Base-by-base conservation (phyloP, 1,284 basidiomycete genomes). In the Athelia sp. region DNA sequence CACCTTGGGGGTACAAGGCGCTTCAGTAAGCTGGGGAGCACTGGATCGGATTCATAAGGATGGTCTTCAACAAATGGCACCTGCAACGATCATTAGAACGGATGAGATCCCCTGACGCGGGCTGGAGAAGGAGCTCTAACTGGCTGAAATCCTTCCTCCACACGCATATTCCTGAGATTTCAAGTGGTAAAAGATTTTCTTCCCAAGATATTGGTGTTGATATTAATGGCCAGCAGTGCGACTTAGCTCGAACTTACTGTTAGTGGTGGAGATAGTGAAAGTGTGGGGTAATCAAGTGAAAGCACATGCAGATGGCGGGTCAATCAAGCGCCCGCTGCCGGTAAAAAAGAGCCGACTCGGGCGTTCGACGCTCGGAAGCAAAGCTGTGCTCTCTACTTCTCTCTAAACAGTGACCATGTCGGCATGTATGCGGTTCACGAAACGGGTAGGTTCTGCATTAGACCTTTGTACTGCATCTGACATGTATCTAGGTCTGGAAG, bases 391-490 rank as follows among this genome's bases (percentile, higher is more conserved):
- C 43, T 48, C 50, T 46, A 51, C 44, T 48, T 21, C 38, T n/a
- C n/a, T n/a, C n/a, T n/a, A n/a, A 49, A 24, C 50, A 4, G 53
- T 58, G 21, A 53, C 45, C 43, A 84, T 85, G 80, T 61, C 78
- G 49, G 83, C 82, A 19, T 87, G 83, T 62, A 61, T 85, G 52
- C 76, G 82, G 29, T 87, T 86, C 61, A 87, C 84, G 32, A 74
- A 72, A 47, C 69, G 77, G 55, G 84, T 79, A 63, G 50, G 40
- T 19, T 44, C 38, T 38, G 13, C 3, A 11, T 35, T 45, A 22
- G n/a, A 45, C 31, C 48, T 48, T n/a, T 29, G 17, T n/a, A 29
- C 10, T 18, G 4, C 46, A 21, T 36, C 21, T 31, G 26, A 45
- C 45, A 43, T 48, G 47, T 43, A 6, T 44, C 21, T 49, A 89